Conservation (phyloP, 148 eudicot species). For the Camellia sinensis region DNA sequence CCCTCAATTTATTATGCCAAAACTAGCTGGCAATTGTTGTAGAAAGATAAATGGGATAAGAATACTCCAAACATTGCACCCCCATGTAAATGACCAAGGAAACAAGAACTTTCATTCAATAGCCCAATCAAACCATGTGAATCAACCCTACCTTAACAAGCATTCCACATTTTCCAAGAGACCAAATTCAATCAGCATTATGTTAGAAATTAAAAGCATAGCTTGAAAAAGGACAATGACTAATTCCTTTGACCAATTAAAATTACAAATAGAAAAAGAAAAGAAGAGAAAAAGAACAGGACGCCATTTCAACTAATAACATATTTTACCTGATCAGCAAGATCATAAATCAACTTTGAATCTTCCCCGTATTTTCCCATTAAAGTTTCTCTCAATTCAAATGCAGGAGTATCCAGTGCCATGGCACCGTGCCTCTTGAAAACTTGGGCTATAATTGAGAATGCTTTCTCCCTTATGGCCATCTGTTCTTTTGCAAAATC, state of each 20-base stretch:
- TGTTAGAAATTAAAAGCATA: not conserved
- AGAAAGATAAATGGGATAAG: not conserved
- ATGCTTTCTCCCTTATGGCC: slow-evolving; percentile 80
- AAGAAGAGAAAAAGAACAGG: not conserved
- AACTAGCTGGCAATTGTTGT: not conserved
- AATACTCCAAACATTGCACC: not conserved
- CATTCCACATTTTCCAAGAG: not conserved
- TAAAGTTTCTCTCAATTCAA: slow-evolving; percentile 92
- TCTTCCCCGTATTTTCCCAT: slow-evolving; percentile 98
- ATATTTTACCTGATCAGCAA: slow-evolving; percentile 86
- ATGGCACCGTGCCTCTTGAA: slow-evolving; percentile 93
- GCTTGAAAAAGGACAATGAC: not conserved
- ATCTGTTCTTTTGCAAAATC: slow-evolving; percentile 96
- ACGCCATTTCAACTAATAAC: slow-evolving; percentile 12
- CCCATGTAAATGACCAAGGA: not conserved
- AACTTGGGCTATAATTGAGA: slow-evolving; percentile 63
- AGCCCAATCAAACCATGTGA: not conserved
- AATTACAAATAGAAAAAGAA: not conserved
- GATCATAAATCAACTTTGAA: slow-evolving; percentile 93
- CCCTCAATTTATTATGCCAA: not conserved
- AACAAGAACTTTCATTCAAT: not conserved
- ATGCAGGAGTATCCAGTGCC: slow-evolving; percentile 92
- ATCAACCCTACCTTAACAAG: not conserved
- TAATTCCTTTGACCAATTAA: not conserved
- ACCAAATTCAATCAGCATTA: not conserved